Conservation (phyloP, 768 basidiomycete species). For the Melanogaster broomeanus region DNA sequence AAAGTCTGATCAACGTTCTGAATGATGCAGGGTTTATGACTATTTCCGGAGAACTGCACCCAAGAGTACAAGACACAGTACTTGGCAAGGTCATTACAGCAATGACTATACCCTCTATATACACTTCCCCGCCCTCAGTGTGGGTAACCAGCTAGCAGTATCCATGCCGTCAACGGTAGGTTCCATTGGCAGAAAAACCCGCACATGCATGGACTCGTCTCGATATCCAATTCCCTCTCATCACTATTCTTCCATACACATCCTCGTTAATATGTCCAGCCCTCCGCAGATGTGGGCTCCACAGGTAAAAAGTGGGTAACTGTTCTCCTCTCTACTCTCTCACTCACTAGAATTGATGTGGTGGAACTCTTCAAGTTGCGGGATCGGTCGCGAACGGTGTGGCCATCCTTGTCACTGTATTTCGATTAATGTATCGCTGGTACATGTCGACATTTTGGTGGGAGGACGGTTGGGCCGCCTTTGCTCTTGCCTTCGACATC, state of each 20-base stretch:
- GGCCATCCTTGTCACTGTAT: constrained; percentile 19
- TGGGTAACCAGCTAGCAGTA: too few relatives aligned
- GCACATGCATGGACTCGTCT: neutral
- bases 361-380: neutral
- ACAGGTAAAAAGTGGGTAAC: constrained; percentile 14
- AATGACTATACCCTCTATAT: too few relatives aligned
- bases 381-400: constrained; percentile 13
- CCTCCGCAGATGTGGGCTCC: neutral
- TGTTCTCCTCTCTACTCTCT: neutral
- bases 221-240: neutral
- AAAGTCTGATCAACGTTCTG: too few relatives aligned
- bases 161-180: too few relatives aligned
- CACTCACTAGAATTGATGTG: neutral
- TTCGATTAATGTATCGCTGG: constrained; percentile 24
- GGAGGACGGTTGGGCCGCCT: constrained; percentile 28
- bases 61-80: too few relatives aligned
- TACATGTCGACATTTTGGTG: constrained; percentile 20
- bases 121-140: too few relatives aligned
- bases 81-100: too few relatives aligned
- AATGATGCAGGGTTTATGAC: too few relatives aligned
- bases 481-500: constrained; percentile 24
- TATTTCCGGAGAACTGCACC: too few relatives aligned
- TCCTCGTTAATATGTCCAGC: neutral
- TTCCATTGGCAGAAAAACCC: neutral
- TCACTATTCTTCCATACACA: neutral